phyloP scores from a whole-genome alignment of 2,329 filamentous ascomycete species.

The Capronia americana region DNA sequence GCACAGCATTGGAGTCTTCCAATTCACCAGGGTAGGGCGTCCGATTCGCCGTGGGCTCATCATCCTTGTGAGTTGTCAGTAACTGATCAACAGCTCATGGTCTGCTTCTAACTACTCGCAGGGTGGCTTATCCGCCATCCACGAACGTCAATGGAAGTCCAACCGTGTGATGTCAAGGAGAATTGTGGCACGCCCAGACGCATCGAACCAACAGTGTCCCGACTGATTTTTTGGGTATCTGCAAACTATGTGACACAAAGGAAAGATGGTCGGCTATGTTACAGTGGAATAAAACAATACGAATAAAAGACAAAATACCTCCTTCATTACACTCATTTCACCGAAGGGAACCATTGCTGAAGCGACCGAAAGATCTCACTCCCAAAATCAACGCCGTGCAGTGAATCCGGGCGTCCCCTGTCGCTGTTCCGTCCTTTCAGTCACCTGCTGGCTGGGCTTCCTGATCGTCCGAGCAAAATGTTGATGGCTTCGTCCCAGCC shows the following conservation, averaged over 20 bases:
- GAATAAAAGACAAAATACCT: background rate
- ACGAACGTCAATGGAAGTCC: background rate
- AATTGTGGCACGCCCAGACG: background rate
- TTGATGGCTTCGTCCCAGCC: constrained; percentile 65
- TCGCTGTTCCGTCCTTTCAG: background rate
- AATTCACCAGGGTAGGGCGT: too few species aligned
- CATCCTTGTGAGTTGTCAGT: too few species aligned
- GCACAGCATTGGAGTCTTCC: too few species aligned
- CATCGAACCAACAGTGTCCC: background rate
- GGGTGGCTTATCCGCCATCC: background rate
- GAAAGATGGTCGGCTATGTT: constrained; percentile 1
- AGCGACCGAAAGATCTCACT: constrained; percentile 4
- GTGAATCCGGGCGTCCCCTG: constrained; percentile 1
- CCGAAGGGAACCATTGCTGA: constrained; percentile 1
- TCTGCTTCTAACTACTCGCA: background rate
- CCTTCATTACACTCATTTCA: constrained; percentile 1
- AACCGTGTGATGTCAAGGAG: background rate
- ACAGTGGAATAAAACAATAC: background rate
- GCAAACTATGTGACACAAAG: constrained; percentile 7
- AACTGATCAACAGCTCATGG: background rate
- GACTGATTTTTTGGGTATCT: background rate
- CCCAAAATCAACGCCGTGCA: constrained; percentile 9
- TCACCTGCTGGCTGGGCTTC: constrained; percentile 12
- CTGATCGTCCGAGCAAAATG: constrained; percentile 47
- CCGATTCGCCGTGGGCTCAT: too few species aligned